These are phyloP conservation scores for Melampsora abietis-canadensis DNA, from an alignment of 1,284 basidiomycete species.

Conservation along the genomic window DNA sequence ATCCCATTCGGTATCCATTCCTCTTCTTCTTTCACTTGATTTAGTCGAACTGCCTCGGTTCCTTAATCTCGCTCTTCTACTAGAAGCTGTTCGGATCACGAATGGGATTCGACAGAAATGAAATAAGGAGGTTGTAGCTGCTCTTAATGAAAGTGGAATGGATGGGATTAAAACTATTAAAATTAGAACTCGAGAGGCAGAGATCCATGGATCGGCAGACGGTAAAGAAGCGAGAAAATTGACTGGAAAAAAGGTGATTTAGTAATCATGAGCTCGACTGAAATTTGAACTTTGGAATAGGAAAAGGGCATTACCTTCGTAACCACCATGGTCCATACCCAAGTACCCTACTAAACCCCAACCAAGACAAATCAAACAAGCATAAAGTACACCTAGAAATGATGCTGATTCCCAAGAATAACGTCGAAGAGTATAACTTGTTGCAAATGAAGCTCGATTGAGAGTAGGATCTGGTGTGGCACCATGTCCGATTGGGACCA, in stretches of 20 bases:
- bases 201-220: constrained; percentile 47
- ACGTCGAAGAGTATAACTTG: constrained; percentile 44
- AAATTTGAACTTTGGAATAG: neutral
- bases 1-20: constrained; percentile 37
- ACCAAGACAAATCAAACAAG: constrained; percentile 47
- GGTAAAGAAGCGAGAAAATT: constrained; percentile 49
- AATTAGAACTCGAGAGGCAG: constrained; percentile 46
- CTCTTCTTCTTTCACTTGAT: constrained; percentile 25
- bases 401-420: constrained; percentile 50
- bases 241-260: constrained; percentile 11
- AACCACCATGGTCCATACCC: constrained; percentile 44
- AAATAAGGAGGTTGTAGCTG: constrained; percentile 43
- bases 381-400: constrained; percentile 45
- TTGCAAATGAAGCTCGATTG: constrained; percentile 40
- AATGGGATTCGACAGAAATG: constrained; percentile 39
- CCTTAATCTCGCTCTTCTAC: constrained; percentile 27
- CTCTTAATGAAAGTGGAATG: constrained; percentile 42
- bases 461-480: neutral
- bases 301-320: constrained; percentile 12
- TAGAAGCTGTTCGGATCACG: constrained; percentile 30
- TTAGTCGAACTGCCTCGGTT: neutral
- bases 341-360: constrained; percentile 51
- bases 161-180: constrained; percentile 46
- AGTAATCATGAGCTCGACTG: neutral
- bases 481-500: constrained; percentile 12